Base-by-base conservation (phyloP, 139 green algal species). In the Medakamo hakoo region DNA sequence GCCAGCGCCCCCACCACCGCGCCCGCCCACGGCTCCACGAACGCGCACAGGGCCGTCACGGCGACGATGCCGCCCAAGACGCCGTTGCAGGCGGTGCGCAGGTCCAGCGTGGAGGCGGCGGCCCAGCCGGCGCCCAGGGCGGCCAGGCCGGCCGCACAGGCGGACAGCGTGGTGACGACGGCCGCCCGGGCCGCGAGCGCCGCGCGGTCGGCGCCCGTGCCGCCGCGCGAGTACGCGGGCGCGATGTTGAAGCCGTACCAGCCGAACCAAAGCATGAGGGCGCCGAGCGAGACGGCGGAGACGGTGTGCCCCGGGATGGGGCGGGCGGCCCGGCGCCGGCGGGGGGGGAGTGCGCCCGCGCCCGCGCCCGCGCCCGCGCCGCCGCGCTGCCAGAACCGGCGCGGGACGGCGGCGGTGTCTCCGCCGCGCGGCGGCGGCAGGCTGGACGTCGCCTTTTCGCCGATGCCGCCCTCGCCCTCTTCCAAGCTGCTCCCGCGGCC, bases 161-260 rank as follows among this genome's bases (percentile, higher is more conserved):
- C 80, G 27, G 76, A 55, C 16, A 92, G 68, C 3, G 85, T 92
- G 23, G 85, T 91, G 52, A 75, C 83, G 49, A 89, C 80, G 2
- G 81, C 82, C 20, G 63, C 63, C 25, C 68, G 60, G 22, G 71
- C 71, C 9, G 81, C 75, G 2, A 80, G 21, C 5, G 71, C 29
- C 9, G 40, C 16, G 40, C 40, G 40, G 40, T 52, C 40, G 40
- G 40, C 40, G n/a, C n/a, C n/a, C 48, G 68, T 64, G 62, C 68
- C 56, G 68, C 67, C 27, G 63, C 67, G 52, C 22, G 84, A 48
- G 49, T 64, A 71, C 29, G 72, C 40, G 31, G 66, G 64, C 4
- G 78, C 83, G n/a, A 75, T 67, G 69, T 90, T 91, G 81, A 91
- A 88, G 29, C 81, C 84, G 68, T 87, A 91, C 66, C 83, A 91